These are phyloP conservation scores for Ophiostoma triangulosporum DNA, from an alignment of 2,329 filamentous ascomycete genomes.

Conservation along the genomic window DNA sequence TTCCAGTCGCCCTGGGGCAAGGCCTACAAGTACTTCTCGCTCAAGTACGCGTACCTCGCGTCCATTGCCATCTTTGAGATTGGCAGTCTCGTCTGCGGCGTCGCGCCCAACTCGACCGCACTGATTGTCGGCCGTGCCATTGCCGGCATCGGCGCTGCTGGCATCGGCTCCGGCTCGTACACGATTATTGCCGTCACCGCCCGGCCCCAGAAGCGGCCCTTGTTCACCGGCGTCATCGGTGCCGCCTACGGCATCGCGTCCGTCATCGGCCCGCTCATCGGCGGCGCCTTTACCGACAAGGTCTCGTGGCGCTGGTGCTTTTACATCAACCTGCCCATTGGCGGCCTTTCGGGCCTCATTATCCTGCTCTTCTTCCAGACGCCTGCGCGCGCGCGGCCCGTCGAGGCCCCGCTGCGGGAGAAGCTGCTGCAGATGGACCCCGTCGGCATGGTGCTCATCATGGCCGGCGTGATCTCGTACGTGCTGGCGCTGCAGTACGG, in stretches of 20 bases:
- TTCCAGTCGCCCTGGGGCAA: constrained; percentile 35
- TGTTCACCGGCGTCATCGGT: constrained; percentile 19
- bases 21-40: constrained; percentile 36
- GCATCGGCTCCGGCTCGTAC: constrained; percentile 24
- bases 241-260: constrained; percentile 18
- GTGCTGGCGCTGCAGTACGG: constrained; percentile 31
- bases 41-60: constrained; percentile 35
- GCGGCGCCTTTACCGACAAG: constrained; percentile 17
- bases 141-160: constrained; percentile 32
- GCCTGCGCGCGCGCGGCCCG: constrained; percentile 21
- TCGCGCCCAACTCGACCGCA: constrained; percentile 31
- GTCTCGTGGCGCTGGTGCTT: constrained; percentile 20
- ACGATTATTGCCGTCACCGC: constrained; percentile 26
- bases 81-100: constrained; percentile 37
- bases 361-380: constrained; percentile 24
- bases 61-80: constrained; percentile 39
- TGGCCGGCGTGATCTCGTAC: constrained; percentile 25
- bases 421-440: constrained; percentile 31
- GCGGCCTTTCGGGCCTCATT: constrained; percentile 16
- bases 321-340: constrained; percentile 22
- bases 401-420: constrained; percentile 19
- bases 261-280: constrained; percentile 18
- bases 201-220: constrained; percentile 14
- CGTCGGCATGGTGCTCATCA: constrained; percentile 24
- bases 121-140: constrained; percentile 40